A percentile compares a stretch with the other conserved stretches of the same genome.
phyloP scores from a whole-genome alignment of 352 stramenopile species.

The Pythium sukuiense region DNA sequence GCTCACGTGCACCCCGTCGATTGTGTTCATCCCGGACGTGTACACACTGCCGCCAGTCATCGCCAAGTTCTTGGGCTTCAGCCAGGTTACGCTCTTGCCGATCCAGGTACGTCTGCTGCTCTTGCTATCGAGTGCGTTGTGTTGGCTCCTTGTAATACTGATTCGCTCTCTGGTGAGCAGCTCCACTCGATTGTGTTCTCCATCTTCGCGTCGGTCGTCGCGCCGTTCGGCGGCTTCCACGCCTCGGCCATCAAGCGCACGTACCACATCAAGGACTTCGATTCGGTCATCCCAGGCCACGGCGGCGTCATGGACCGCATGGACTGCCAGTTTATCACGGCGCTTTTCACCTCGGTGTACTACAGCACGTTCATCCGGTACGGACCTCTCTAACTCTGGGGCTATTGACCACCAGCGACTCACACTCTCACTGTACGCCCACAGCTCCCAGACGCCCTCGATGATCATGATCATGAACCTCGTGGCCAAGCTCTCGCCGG shows the following conservation, averaged over 20 bases:
- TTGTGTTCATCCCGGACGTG: slow-evolving; percentile 59
- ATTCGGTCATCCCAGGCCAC: slow-evolving; percentile 97
- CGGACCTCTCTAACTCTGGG: neutral
- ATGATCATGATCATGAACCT: slow-evolving; percentile 77
- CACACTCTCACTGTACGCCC: slow-evolving; percentile 1
- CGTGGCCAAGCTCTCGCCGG: slow-evolving; percentile 55
- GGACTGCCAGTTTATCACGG: slow-evolving; percentile 97
- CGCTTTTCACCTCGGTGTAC: slow-evolving; percentile 95
- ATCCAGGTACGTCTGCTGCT: slow-evolving; percentile 53
- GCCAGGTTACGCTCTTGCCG: slow-evolving; percentile 82
- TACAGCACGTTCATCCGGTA: slow-evolving; percentile 97
- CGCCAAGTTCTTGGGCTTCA: slow-evolving; percentile 72
- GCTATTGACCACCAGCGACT: neutral
- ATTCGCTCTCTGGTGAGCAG: slow-evolving; percentile 48
- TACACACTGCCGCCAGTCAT: slow-evolving; percentile 77
- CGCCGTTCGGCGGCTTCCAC: slow-evolving; percentile 99
- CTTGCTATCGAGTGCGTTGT: slow-evolving; percentile 5
- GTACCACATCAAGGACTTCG: slow-evolving; percentile 99
- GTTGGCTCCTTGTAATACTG: neutral
- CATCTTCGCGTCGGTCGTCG: slow-evolving; percentile 97
- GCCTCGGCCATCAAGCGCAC: slow-evolving; percentile 98
- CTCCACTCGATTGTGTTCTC: slow-evolving; percentile 96
- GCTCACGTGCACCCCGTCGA: slow-evolving; percentile 58
- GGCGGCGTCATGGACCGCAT: slow-evolving; percentile 97
- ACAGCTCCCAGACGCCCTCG: slow-evolving; percentile 60